Conservation (phyloP, 2,329 filamentous ascomycete species). For the Ophiostoma perfectum region DNA sequence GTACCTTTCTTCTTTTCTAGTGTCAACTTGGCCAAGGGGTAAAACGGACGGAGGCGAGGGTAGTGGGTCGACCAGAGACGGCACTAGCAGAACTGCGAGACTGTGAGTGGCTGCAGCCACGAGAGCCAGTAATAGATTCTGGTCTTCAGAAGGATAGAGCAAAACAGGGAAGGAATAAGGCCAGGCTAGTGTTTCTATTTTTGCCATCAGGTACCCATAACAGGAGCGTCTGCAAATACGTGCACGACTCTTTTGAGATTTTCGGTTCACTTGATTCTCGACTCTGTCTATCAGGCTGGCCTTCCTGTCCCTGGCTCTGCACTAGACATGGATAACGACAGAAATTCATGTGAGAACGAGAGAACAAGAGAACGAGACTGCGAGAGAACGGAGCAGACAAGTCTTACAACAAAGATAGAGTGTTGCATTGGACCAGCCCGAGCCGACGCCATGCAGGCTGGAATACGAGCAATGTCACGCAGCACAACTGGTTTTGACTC, state of each 20-base stretch:
- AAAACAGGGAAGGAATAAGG: slow-evolving; percentile 13
- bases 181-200: slow-evolving; percentile 22
- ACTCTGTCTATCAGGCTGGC: neutral
- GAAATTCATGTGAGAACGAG: neutral
- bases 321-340: no score
- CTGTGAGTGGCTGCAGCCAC: neutral
- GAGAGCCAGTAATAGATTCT: neutral
- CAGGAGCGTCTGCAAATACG: neutral
- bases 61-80: neutral
- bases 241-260: neutral
- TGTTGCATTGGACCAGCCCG: slow-evolving; percentile 4
- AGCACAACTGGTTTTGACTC: neutral
- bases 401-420: neutral
- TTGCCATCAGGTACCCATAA: slow-evolving; percentile 16
- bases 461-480: slow-evolving; percentile 10
- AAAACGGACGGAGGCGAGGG: neutral
- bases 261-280: neutral
- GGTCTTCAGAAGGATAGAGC: no score
- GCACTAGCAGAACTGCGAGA: no score
- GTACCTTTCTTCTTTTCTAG: neutral
- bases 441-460: neutral
- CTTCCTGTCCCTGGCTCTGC: no score
- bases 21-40: slow-evolving; percentile 6
- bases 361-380: neutral
- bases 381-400: neutral